phyloP scores from a whole-genome alignment of 2,329 filamentous ascomycete species.

The Meredithiella fracta region DNA sequence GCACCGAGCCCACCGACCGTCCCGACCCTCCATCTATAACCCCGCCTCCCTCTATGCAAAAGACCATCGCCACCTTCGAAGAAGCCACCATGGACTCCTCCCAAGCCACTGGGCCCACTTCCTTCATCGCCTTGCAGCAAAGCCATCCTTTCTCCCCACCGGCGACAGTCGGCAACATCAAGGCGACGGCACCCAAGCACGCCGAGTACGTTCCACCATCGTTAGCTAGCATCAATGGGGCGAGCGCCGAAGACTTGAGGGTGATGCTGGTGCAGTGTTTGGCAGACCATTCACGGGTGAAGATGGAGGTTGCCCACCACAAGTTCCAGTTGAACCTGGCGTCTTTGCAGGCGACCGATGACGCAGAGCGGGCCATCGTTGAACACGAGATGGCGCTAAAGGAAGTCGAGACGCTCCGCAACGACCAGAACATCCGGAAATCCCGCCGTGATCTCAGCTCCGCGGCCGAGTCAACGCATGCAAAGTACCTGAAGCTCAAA shows the following conservation, averaged over 20 bases:
- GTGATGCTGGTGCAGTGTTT: conserved; percentile 38
- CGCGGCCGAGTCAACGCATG: conserved; percentile 35
- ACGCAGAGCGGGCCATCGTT: conserved; percentile 71
- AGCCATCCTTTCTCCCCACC: conserved; percentile 38
- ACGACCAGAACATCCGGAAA: conserved; percentile 52
- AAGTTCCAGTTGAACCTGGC: conserved; percentile 80
- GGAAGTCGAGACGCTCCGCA: conserved; percentile 70
- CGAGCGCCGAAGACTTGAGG: conserved; percentile 38
- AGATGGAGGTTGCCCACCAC: conserved; percentile 77
- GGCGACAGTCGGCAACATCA: conserved; percentile 22
- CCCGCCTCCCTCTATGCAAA: conserved; percentile 17
- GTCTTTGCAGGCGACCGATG: conserved; percentile 67
- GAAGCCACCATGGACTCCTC: not conserved
- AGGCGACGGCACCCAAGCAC: not conserved
- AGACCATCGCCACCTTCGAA: not conserved
- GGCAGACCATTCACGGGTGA: conserved; percentile 41
- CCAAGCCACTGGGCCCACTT: conserved; percentile 15
- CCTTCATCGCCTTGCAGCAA: conserved; percentile 25
- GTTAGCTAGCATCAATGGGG: conserved; percentile 33
- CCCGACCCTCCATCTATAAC: conserved; percentile 39
- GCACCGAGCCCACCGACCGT: conserved; percentile 31
- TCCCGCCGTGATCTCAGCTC: conserved; percentile 36
- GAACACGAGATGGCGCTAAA: conserved; percentile 83
- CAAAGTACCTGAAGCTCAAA: conserved; percentile 46
- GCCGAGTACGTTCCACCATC: conserved; percentile 32